Base-by-base conservation (phyloP, 176 grass and related monocot genomes). In the Puya raimondii region DNA sequence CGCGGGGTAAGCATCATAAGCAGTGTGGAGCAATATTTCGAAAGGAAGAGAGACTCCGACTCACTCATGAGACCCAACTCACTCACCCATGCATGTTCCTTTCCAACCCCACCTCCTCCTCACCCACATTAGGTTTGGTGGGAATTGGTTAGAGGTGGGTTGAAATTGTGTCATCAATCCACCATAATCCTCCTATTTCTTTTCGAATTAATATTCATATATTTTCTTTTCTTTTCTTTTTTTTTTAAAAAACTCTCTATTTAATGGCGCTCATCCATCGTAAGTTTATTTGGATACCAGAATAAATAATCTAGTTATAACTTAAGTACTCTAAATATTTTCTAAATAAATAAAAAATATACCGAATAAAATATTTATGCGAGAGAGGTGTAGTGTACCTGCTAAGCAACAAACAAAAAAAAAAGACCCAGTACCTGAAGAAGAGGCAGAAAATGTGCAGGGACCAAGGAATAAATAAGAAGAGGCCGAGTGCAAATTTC, bases 101-200 rank as follows among this genome's bases (percentile, higher is more conserved):
- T 42, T 69, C 75, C 20, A 63, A 47, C 15, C 51, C 14, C 25
- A 26, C 25, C 25, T 26, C 25, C 1, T 2, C 25, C 25, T 2
- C 25, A 0, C 25, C 25, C 13, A 18, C 15, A 18, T 56, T 56
- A 17, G 64, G 15, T 66, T 81, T 57, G 70, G 49, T 73, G 33
- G 69, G 49, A 66, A 64, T 76, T 68, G 59, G 49, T 64, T 75
- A 23, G 47, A 48, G 15, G 48, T 33, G 70, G 70, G 71, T 81
- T 81, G 78, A 81, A 81, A 66, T 80, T 51, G 70, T 73, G 59
- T 59, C 78, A 74, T 57, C 51, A 66, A 81, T 74, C 63, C 76
- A 71, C 52, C 33, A n/a, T 27, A 9, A 70, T 42, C 33, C 33
- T 42, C 54, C 16, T 5, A 59, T 17, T 8, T 9, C 15, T 9